phyloP scores from a whole-genome alignment of 208 protist species.

The Leishmania amazonensis region DNA sequence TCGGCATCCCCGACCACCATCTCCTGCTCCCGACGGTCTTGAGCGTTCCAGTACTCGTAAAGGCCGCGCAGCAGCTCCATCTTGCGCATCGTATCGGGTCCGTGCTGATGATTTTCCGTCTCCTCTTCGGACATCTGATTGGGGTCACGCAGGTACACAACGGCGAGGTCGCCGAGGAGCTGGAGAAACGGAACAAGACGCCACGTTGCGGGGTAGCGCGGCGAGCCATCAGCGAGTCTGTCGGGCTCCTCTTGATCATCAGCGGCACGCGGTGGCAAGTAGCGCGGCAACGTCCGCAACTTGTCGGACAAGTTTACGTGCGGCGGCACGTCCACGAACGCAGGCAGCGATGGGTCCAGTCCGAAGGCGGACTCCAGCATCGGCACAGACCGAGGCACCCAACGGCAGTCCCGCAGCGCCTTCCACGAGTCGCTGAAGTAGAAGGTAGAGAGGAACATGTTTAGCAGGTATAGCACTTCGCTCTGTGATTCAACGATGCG shows the following conservation, averaged over 20 bases:
- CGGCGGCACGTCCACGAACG: constrained; percentile 38
- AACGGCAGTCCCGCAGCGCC: constrained; percentile 46
- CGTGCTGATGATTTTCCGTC: constrained; percentile 67
- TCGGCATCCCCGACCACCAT: constrained; percentile 47
- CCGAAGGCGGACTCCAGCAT: constrained; percentile 75
- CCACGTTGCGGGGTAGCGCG: constrained; percentile 27
- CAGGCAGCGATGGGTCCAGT: constrained; percentile 26
- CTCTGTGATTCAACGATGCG: constrained; percentile 76
- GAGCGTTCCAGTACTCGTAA: constrained; percentile 85
- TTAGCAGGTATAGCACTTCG: constrained; percentile 84
- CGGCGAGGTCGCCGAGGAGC: constrained; percentile 37
- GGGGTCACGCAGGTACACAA: constrained; percentile 38
- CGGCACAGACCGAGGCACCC: constrained; percentile 50
- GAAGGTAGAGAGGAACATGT: constrained; percentile 75
- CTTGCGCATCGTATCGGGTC: constrained; percentile 79
- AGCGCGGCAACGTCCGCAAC: constrained; percentile 40
- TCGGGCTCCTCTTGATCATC: background rate
- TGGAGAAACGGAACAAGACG: constrained; percentile 29
- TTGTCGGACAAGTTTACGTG: constrained; percentile 31
- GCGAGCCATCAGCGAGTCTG: background rate
- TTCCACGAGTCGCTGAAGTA: constrained; percentile 79
- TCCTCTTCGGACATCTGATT: constrained; percentile 41
- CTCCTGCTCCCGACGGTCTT: constrained; percentile 65
- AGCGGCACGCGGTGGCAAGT: constrained; percentile 17
- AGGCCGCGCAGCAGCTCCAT: constrained; percentile 77